phyloP scores from a whole-genome alignment of 306 rosid species.

The Urtica urens region DNA sequence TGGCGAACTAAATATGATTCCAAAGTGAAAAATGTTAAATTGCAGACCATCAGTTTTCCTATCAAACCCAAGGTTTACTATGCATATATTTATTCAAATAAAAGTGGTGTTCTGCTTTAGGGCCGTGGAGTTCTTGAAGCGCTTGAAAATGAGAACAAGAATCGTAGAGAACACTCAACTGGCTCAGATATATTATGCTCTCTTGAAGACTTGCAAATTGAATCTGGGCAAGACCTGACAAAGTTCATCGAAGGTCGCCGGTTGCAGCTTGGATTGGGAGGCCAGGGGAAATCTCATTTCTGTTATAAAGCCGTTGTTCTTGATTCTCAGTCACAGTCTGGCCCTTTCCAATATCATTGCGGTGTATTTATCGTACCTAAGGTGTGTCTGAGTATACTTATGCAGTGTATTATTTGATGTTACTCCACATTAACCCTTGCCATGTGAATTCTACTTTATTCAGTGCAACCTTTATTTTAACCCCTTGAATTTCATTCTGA shows the following conservation, averaged over 20 bases:
- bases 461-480: no score
- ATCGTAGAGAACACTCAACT: conserved; percentile 53
- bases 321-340: conserved; percentile 63
- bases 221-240: conserved; percentile 48
- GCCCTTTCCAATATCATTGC: conserved; percentile 56
- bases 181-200: conserved; percentile 53
- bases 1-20: no score
- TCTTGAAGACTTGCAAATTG: conserved; percentile 62
- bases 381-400: conserved; percentile 38
- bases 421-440: no score
- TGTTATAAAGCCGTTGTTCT: conserved; percentile 67
- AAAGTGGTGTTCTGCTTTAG: conserved; percentile 38
- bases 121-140: conserved; percentile 60
- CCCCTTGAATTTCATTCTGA: no score
- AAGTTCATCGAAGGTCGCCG: conserved; percentile 67
- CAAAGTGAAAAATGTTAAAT: no score
- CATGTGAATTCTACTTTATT: no score
- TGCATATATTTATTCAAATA: no score
- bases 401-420: no score
- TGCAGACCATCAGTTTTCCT: no score
- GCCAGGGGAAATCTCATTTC: conserved; percentile 53
- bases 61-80: no score
- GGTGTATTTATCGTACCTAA: conserved; percentile 94
- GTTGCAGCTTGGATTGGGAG: conserved; percentile 62
- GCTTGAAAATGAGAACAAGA: conserved; percentile 57